phyloP scores from a whole-genome alignment of 2,329 filamentous ascomycete species.

The Escovopsis weberi region DNA sequence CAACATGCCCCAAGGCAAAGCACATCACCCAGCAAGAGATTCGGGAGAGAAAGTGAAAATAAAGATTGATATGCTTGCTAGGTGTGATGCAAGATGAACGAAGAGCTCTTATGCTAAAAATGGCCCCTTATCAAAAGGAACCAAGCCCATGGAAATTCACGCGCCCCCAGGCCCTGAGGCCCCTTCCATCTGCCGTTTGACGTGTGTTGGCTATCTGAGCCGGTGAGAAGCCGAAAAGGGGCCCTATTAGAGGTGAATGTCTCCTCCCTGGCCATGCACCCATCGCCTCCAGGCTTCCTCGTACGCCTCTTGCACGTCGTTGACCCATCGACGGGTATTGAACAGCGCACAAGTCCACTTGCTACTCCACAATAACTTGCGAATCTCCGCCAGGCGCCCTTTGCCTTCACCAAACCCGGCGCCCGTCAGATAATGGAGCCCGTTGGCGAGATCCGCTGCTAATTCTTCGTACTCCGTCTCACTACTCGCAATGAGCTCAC shows the following conservation, averaged over 20 bases:
- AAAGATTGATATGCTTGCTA: too few relatives aligned
- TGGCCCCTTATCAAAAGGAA: too few relatives aligned
- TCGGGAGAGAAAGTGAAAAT: too few relatives aligned
- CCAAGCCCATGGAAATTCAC: too few relatives aligned
- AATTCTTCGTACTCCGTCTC: slow-evolving; percentile 77
- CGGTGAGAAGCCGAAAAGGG: too few relatives aligned
- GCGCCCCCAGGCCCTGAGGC: too few relatives aligned
- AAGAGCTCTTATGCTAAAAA: too few relatives aligned
- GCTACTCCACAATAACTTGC: slow-evolving; percentile 67
- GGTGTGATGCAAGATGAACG: too few relatives aligned
- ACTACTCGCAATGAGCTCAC: slow-evolving; percentile 60
- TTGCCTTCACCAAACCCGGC: slow-evolving; percentile 35
- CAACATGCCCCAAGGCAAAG: too few relatives aligned
- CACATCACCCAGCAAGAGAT: too few relatives aligned
- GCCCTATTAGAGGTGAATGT: slow-evolving; percentile 58
- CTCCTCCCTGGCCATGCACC: slow-evolving; percentile 75
- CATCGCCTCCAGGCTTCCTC: slow-evolving; percentile 78
- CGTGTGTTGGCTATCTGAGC: too few relatives aligned
- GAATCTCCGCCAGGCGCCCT: slow-evolving; percentile 64
- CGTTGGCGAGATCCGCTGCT: slow-evolving; percentile 52
- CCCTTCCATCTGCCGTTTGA: too few relatives aligned
- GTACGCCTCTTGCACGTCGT: slow-evolving; percentile 78
- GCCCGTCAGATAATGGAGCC: slow-evolving; percentile 41
- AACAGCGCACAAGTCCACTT: slow-evolving; percentile 83
- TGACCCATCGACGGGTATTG: slow-evolving; percentile 81